phyloP scores from a whole-genome alignment of 2,329 filamentous ascomycete genomes.

The Botrytis sinoallii region DNA sequence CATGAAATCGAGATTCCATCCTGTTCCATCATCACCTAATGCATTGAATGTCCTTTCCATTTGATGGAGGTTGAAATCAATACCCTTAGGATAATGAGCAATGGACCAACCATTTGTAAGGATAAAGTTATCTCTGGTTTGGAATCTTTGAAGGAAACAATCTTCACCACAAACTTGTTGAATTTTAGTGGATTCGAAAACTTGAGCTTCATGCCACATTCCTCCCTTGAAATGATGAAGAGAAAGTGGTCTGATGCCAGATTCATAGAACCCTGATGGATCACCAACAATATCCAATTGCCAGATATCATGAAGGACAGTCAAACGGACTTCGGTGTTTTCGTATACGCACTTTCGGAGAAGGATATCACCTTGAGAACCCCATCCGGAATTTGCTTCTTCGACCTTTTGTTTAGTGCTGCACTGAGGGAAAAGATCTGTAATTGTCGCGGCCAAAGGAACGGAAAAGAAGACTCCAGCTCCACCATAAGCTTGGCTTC shows the following conservation, averaged over 20 bases:
- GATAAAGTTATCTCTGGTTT: constrained; percentile 35
- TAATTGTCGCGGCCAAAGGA: constrained; percentile 47
- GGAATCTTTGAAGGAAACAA: constrained; percentile 36
- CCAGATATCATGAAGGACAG: constrained; percentile 33
- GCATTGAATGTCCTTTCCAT: constrained; percentile 35
- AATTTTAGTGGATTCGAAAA: constrained; percentile 32
- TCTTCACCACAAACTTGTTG: constrained; percentile 36
- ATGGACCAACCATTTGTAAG: constrained; percentile 36
- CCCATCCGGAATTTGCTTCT: constrained; percentile 57
- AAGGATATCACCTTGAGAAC: constrained; percentile 42
- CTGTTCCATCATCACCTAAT: constrained; percentile 32
- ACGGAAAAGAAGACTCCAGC: constrained; percentile 38
- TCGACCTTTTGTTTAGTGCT: constrained; percentile 50
- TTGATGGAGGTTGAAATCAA: constrained; percentile 36
- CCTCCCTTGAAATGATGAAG: constrained; percentile 44
- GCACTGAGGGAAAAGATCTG: constrained; percentile 46
- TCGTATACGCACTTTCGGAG: constrained; percentile 37
- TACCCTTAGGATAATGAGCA: constrained; percentile 34
- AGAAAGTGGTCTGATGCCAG: constrained; percentile 32
- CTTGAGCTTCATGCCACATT: constrained; percentile 47
- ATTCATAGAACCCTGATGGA: constrained; percentile 36
- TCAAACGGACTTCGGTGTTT: constrained; percentile 35
- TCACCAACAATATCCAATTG: constrained; percentile 37
- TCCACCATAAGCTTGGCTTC: constrained; percentile 36
- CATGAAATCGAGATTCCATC: constrained; percentile 45